phyloP scores from a whole-genome alignment of 768 basidiomycete genomes.

The Xanthoconium stramineum region DNA sequence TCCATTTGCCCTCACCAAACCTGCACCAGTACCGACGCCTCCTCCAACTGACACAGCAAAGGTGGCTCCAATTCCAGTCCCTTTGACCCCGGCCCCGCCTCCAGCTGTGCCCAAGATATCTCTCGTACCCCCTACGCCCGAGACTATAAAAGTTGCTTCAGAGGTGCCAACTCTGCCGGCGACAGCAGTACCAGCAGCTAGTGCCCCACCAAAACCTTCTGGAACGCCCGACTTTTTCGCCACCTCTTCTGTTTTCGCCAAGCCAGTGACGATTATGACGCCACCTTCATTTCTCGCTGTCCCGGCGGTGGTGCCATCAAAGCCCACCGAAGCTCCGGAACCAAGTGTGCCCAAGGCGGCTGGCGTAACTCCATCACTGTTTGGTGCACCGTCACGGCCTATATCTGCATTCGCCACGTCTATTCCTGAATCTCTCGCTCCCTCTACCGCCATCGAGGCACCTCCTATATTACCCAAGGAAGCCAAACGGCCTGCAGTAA shows the following conservation, averaged over 20 bases:
- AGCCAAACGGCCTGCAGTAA: conserved; percentile 12
- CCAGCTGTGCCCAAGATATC: conserved; percentile 22
- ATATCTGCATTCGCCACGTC: conserved; percentile 3
- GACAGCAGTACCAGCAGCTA: conserved; percentile 6
- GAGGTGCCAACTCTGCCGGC: not conserved
- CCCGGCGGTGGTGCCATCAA: conserved; percentile 13
- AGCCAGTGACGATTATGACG: conserved; percentile 26
- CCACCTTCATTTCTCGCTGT: conserved; percentile 23
- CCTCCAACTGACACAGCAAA: conserved; percentile 13
- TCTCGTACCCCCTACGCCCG: conserved; percentile 25
- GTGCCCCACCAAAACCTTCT: conserved; percentile 8
- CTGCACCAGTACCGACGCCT: conserved; percentile 15
- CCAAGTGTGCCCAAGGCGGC: conserved; percentile 1
- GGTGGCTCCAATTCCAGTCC: conserved; percentile 12
- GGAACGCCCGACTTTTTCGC: conserved; percentile 66
- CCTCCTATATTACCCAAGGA: conserved; percentile 16
- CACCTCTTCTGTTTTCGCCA: conserved; percentile 45
- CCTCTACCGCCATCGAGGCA: conserved; percentile 6
- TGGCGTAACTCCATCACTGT: conserved; percentile 8
- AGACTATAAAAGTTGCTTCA: conserved; percentile 19
- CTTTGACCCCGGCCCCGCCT: conserved; percentile 9
- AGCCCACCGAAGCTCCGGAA: not conserved
- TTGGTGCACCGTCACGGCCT: conserved; percentile 10
- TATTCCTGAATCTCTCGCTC: not conserved
- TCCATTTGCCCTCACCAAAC: conserved; percentile 61